Conservation (phyloP, 169 alveolate genomes). For the Plasmodium vivax region DNA sequence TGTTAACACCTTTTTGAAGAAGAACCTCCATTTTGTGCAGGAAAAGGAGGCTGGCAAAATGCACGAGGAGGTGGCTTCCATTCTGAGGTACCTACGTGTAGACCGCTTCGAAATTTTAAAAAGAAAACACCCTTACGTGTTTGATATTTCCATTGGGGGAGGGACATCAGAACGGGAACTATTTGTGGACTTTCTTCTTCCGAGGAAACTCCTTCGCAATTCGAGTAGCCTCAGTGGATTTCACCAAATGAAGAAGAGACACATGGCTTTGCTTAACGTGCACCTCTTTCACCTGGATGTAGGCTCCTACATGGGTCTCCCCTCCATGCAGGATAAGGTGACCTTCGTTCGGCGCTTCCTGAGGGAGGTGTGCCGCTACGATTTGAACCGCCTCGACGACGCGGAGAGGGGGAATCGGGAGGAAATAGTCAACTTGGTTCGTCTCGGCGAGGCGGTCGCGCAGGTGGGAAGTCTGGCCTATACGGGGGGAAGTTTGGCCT, state of each 20-base stretch:
- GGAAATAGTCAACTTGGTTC: slow-evolving; percentile 2
- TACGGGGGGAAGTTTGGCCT: too few species aligned
- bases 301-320: slow-evolving; percentile 2
- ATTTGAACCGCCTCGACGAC: slow-evolving; percentile 16
- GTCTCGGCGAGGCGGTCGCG: background rate
- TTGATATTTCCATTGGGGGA: slow-evolving; percentile 37
- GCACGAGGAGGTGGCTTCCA: slow-evolving; percentile 37
- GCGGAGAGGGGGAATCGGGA: background rate
- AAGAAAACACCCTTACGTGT: slow-evolving; percentile 40
- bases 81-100: slow-evolving; percentile 21
- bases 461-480: background rate
- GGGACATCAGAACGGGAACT: background rate
- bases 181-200: slow-evolving; percentile 21
- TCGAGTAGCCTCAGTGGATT: slow-evolving; percentile 26
- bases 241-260: slow-evolving; percentile 47
- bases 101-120: slow-evolving; percentile 41
- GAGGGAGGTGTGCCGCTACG: background rate
- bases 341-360: slow-evolving; percentile 24
- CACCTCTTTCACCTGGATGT: slow-evolving; percentile 21
- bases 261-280: slow-evolving; percentile 22
- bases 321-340: slow-evolving; percentile 2
- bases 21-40: slow-evolving; percentile 27
- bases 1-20: slow-evolving; percentile 1
- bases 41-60: background rate
- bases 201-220: background rate